Evolutionary conservation across 805 yeast species (phyloP), one percentile per base, ranked within the genome.

Genomic region (Candida palmyrensis): DNA sequence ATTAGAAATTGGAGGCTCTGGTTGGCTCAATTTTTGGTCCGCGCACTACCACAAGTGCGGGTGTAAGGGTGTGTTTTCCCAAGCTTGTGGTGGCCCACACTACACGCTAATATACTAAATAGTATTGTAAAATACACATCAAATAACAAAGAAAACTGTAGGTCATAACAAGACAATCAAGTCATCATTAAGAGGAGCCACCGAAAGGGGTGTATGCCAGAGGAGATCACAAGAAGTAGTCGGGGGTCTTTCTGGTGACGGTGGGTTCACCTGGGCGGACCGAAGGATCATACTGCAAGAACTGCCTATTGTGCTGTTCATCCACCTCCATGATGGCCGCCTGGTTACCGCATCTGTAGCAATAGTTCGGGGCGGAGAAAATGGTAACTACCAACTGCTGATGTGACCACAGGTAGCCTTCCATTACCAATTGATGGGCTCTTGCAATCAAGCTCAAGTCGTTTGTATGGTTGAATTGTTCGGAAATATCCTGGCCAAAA

Each of bases 301-400:
- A 87, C 57, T 81, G 94, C 74, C 85, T 81, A 59, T 84, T 80
- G 61, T 86, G 90, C 56, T 80, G 82, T 60, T 89, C 97, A 59
- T 89, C 96, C 41, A 89, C 96, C 65, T 89, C 96, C 97, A 89
- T 89, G 47, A 89, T 86, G 24, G 96, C 96, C 27, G 97, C 97
- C 68, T 87, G 96, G 65, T 89, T 89, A 51, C 97, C 97, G 68
- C 97, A 89, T 66, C 97, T 75, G 61, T 89, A 89, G 64, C 97
- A 89, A 60, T 89, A 89, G 62, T 89, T 89, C 40, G 97, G 97
- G 18, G 97, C 97, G 39, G 87, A 77, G 58, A 88, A 89, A 37
- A 89, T 87, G 20, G 97, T 89, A 26, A 89, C 97, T 29, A 89
- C 97, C 40, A 79, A 75, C 65, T 89, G 95, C 59, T 84, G 94